These are phyloP conservation scores for Selaginella moellendorffii DNA, from an alignment of 75 land plant species.

Conservation along the genomic window DNA sequence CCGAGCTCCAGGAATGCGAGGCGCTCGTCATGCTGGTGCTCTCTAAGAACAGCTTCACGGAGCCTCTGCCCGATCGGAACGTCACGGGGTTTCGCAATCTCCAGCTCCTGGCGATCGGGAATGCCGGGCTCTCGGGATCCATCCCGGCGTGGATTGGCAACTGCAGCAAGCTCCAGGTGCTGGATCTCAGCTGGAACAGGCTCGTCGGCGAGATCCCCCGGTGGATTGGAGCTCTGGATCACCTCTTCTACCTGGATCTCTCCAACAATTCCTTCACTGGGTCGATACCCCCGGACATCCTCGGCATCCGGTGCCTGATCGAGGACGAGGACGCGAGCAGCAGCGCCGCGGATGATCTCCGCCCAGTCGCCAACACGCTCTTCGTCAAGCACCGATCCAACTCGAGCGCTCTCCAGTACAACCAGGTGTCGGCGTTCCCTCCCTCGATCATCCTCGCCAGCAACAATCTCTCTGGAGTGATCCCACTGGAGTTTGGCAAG, in stretches of 20 bases:
- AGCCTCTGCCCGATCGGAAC: conserved; percentile 27
- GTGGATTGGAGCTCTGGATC: conserved; percentile 31
- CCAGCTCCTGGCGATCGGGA: conserved; percentile 28
- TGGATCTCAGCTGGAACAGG: conserved; percentile 64
- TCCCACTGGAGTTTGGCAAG: background rate
- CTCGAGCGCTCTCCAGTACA: background rate
- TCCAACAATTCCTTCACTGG: conserved; percentile 30
- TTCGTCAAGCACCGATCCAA: background rate
- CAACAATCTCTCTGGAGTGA: background rate
- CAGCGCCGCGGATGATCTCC: conserved; percentile 1
- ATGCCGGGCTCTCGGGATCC: conserved; percentile 30
- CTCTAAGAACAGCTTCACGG: conserved; percentile 15
- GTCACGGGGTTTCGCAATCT: conserved; percentile 29
- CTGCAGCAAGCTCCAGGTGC: conserved; percentile 29
- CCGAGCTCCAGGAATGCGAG: background rate
- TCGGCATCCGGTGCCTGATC: background rate
- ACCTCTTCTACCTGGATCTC: conserved; percentile 53
- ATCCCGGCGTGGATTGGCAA: conserved; percentile 43
- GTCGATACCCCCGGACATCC: background rate
- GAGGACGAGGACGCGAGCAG: background rate
- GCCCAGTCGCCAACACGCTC: conserved; percentile 3
- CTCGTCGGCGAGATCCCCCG: conserved; percentile 37
- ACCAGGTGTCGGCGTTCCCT: conserved; percentile 8
- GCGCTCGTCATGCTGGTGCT: background rate
- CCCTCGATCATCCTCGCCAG: conserved; percentile 5